Base-by-base conservation (phyloP, 2,329 filamentous ascomycete genomes). In the Calonectria naviculata region DNA sequence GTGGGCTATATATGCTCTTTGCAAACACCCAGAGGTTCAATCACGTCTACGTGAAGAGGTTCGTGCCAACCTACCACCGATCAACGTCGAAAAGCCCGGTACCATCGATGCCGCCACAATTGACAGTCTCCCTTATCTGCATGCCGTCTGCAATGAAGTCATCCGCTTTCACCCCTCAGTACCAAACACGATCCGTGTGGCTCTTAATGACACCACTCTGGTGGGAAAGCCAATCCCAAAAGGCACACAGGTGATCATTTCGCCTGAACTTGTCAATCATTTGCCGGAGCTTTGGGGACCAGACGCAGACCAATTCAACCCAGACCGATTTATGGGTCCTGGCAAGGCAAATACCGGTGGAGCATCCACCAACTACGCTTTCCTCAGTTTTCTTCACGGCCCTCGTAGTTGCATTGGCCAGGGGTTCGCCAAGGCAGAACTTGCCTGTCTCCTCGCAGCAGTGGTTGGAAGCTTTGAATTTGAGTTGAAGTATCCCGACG, bases 391-490 rank as follows among this genome's bases (percentile, higher is more conserved):
- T 83, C 81, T 98, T 68, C 94, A 97, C 80, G 95, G 95, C 0
- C 94, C 95, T 2, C 86, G 95, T 65, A 93, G 92, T 78, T 98
- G 95, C 80, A 97, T 98, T 75, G 95, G 95, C 0, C 89, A 92
- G 81, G 87, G 87, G 2, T 98, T 98, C 83, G 93, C 95, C 0
- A 93, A 91, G 80, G 91, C 92, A 0, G 96, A 98, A 85, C 93
- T 98, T 82, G 94, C 94, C 10, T 96, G 93, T 79, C 84, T 98
- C 72, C 80, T 98, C 52, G 95, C 95, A 24, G 88, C 90, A 10
- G 91, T 93, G 87, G 88, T 96, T 5, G 95, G 95, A 1, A 87
- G 90, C 44, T 97, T 97, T 81, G 88, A 91, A 78, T 91, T 92
- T 80, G 84, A 84, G 75, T 79, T 92, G 13, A 24, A 31, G 26